Evolutionary conservation across 306 rosid genomes (phyloP).

Genomic region (Prosopis cineraria): DNA sequence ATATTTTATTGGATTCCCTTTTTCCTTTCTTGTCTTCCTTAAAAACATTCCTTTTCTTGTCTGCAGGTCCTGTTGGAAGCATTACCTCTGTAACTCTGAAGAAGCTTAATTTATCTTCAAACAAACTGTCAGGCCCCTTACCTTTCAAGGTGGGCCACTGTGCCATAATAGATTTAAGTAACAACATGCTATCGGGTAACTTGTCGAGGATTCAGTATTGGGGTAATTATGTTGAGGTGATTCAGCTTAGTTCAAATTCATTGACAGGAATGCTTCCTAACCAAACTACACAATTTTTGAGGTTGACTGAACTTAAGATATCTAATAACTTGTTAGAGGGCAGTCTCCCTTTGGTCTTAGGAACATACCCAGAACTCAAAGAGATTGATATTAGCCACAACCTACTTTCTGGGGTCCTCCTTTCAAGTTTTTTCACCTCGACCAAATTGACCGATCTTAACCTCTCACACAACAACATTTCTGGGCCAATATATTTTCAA

Average conservation of each 20-base stretch:
- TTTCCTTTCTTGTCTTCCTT: constrained; percentile 12
- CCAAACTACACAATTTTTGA: constrained; percentile 58
- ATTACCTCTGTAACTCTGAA: constrained; percentile 71
- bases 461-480: constrained; percentile 64
- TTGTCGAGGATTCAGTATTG: constrained; percentile 66
- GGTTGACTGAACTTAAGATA: constrained; percentile 59
- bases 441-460: constrained; percentile 62
- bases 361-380: constrained; percentile 66
- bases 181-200: constrained; percentile 64
- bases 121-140: constrained; percentile 69
- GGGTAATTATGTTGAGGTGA: constrained; percentile 77
- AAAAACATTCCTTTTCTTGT: constrained; percentile 23
- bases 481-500: constrained; percentile 58
- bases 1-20: constrained; percentile 12
- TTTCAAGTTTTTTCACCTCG: constrained; percentile 57
- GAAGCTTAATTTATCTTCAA: constrained; percentile 78
- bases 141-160: constrained; percentile 71
- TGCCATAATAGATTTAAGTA: constrained; percentile 67
- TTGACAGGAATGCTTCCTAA: constrained; percentile 61
- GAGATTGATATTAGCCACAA: constrained; percentile 73
- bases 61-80: constrained; percentile 71
- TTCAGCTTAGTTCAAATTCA: constrained; percentile 67
- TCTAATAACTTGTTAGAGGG: constrained; percentile 75
- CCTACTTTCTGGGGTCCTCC: constrained; percentile 62
- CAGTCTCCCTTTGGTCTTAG: constrained; percentile 59